phyloP scores from a whole-genome alignment of 1,139 yeast species.

The Suzukiozyma palmioleophila region DNA sequence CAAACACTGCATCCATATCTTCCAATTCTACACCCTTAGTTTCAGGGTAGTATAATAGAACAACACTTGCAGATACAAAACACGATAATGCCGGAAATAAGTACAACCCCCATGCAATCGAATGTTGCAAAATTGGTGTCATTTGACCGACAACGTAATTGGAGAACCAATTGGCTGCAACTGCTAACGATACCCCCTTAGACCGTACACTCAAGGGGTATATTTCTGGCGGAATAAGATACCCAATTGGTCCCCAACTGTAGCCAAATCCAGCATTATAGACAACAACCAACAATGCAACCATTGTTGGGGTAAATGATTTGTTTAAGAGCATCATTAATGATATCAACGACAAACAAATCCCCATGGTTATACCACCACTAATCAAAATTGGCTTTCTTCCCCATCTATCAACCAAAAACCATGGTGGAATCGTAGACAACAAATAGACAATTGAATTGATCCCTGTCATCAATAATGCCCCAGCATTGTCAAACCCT shows the following conservation, averaged over 20 bases:
- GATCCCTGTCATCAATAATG: conserved; percentile 51
- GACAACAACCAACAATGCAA: conserved; percentile 45
- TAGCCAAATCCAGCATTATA: conserved; percentile 53
- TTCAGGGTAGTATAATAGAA: conserved; percentile 73
- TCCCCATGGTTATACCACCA: conserved; percentile 48
- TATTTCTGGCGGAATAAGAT: conserved; percentile 52
- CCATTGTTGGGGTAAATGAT: conserved; percentile 39
- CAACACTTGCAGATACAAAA: conserved; percentile 44
- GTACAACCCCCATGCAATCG: conserved; percentile 49
- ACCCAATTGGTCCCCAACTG: conserved; percentile 58
- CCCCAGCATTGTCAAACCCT: conserved; percentile 47
- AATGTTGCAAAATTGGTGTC: conserved; percentile 46
- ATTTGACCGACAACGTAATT: conserved; percentile 53
- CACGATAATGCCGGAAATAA: conserved; percentile 47
- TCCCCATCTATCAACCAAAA: conserved; percentile 52
- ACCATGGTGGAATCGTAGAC: conserved; percentile 53
- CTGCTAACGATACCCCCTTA: conserved; percentile 50
- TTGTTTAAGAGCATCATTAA: conserved; percentile 34
- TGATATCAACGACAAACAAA: conserved; percentile 38
- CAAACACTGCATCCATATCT: conserved; percentile 82
- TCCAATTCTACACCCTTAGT: conserved; percentile 86
- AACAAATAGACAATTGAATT: conserved; percentile 45
- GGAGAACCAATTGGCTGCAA: conserved; percentile 54
- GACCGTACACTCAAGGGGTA: conserved; percentile 51
- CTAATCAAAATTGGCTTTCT: conserved; percentile 47